These are phyloP conservation scores for Choanephora cucurbitarum DNA, from an alignment of 371 early-diverging fungal species.

Conservation along the genomic window DNA sequence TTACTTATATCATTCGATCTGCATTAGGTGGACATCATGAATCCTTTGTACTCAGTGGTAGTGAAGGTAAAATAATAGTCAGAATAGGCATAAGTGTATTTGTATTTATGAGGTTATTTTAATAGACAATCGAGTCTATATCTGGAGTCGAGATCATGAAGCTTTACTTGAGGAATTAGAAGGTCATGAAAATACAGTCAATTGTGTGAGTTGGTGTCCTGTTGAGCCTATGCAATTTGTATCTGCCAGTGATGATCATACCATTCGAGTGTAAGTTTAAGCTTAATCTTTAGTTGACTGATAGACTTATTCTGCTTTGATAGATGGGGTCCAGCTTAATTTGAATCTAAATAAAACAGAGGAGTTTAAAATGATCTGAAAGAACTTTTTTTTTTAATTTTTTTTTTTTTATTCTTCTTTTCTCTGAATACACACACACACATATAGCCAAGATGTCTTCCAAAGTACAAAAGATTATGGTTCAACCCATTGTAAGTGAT, in stretches of 20 bases:
- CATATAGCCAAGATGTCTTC: constrained; percentile 81
- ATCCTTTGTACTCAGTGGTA: constrained; percentile 85
- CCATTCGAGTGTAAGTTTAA: constrained; percentile 83
- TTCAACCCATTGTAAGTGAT: constrained; percentile 94
- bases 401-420: too few species aligned
- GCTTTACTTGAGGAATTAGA: constrained; percentile 71
- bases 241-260: constrained; percentile 92
- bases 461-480: constrained; percentile 94
- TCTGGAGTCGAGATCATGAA: constrained; percentile 89
- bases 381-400: too few species aligned
- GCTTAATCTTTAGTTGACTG: neutral
- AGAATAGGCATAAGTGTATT: neutral
- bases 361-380: too few species aligned
- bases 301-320: neutral
- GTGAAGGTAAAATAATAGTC: constrained; percentile 68
- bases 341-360: too few species aligned
- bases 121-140: constrained; percentile 76
- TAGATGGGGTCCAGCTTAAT: constrained; percentile 21
- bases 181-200: constrained; percentile 87
- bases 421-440: too few species aligned
- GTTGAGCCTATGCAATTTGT: constrained; percentile 73
- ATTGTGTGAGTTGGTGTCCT: constrained; percentile 85
- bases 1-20: constrained; percentile 86
- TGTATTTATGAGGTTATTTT: neutral
- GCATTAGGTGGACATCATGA: constrained; percentile 89